Base-by-base conservation (phyloP, 2,329 filamentous ascomycete species). In the Aspergillus floridensis region DNA sequence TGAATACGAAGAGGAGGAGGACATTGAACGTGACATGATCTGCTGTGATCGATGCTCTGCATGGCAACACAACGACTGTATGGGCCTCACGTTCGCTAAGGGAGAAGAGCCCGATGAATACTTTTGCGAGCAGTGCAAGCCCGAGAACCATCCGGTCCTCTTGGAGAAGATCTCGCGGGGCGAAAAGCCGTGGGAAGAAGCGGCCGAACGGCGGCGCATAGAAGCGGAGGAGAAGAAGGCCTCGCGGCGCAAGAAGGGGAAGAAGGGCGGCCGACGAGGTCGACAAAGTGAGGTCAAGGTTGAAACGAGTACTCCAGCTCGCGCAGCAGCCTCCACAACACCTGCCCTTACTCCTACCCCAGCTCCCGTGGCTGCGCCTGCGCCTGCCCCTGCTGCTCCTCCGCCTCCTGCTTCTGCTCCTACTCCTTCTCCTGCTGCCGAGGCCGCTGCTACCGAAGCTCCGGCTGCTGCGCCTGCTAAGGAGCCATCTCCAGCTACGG, bases 61-160 rank as follows among this genome's bases (percentile, higher is more conserved):
- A 47, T 99, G 95, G 95, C 95, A 99, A 77, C 95, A 99, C 77
- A 97, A 97, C 71, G 88, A 96, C 64, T 99, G 95, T 74, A 91
- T 99, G 81, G 92, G 91, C 56, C 86, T 97, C 69, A 86, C 88
- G 50, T 92, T 90, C 67, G 86, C 88, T 32, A 90, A 84, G 59
- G 78, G 93, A 60, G 86, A 93, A 69, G 83, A 91, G 57, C 89
- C 90, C 31, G 90, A 90, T 61, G 84, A 90, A 75, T 99, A 99
- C 79, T 96, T 89, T 77, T 99, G 95, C 77, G 95, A 99, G 76
- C 81, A 88, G 76, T 98, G 95, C 79, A 84, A 85, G 55, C 95
- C 95, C 0, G 84, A 92, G 58, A 87, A 93, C 63, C 95, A 99
- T 78, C 87, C 86, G 66, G 87, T 88, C 61, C 85, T 97, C 2